These are phyloP conservation scores for Trifolium pratense DNA, from an alignment of 306 rosid genomes.

Conservation along the genomic window DNA sequence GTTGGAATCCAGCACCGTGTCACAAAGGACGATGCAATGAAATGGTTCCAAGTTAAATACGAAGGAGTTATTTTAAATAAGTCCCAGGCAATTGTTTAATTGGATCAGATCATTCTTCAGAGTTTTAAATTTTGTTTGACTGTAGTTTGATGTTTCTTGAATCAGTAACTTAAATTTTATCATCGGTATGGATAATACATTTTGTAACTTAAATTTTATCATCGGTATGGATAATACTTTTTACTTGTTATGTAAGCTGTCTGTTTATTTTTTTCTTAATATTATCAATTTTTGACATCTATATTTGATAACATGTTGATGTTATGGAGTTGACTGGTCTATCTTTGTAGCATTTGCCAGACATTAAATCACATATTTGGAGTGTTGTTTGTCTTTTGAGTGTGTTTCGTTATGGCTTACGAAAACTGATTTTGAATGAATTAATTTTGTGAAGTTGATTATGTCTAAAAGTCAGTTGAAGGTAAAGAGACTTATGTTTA, in stretches of 20 bases:
- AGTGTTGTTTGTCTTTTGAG: too few relatives aligned
- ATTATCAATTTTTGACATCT: conserved; percentile 7
- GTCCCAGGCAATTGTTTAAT: conserved; percentile 53
- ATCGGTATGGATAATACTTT: neutral
- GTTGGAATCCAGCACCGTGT: conserved; percentile 90
- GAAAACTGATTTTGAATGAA: too few relatives aligned
- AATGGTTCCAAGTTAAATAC: conserved; percentile 92
- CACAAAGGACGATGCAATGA: conserved; percentile 91
- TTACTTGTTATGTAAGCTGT: neutral
- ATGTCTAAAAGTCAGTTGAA: too few relatives aligned
- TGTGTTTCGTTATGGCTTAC: too few relatives aligned
- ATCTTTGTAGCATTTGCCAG: neutral
- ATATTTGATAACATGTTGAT: neutral
- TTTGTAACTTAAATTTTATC: neutral
- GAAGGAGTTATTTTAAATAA: conserved; percentile 95
- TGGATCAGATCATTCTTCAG: conserved; percentile 4
- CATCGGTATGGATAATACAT: neutral
- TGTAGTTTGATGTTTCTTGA: conserved; percentile 38
- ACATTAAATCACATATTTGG: neutral
- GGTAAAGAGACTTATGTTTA: too few relatives aligned
- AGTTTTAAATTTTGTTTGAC: conserved; percentile 27
- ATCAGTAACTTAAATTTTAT: neutral
- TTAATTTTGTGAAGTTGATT: too few relatives aligned
- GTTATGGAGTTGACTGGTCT: neutral
- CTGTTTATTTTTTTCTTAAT: neutral